A percentile compares a stretch with the other conserved stretches of the same genome.
Evolutionary conservation across 2,329 filamentous ascomycete genomes (phyloP).

Genomic region (Fusarium sp.): DNA sequence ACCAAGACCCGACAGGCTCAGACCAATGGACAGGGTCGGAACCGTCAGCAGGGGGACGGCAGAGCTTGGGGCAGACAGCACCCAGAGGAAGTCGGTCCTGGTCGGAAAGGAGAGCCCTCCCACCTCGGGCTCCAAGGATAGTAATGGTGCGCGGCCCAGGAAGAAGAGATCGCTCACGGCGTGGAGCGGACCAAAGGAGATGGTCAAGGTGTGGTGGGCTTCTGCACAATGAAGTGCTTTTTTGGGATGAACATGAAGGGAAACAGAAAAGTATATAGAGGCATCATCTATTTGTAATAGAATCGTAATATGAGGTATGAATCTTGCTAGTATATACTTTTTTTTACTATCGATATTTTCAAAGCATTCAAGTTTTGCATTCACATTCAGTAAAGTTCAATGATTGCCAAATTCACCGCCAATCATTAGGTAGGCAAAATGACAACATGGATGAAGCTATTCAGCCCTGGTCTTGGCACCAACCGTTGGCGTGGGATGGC

Average conservation of each 20-base stretch:
- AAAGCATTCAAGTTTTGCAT: not conserved
- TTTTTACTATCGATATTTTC: not conserved
- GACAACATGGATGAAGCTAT: not conserved
- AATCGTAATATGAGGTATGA: slow-evolving; percentile 26
- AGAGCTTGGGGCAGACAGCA: slow-evolving; percentile 24
- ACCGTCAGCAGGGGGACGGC: slow-evolving; percentile 36
- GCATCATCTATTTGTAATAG: slow-evolving; percentile 1
- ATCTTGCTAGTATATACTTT: not conserved
- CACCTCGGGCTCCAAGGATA: slow-evolving; percentile 6
- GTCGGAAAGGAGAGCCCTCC: slow-evolving; percentile 25
- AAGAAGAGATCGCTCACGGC: slow-evolving; percentile 31
- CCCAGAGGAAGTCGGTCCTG: slow-evolving; percentile 36
- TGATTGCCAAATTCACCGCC: not conserved
- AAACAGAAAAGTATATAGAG: slow-evolving; percentile 28
- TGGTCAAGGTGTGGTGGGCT: slow-evolving; percentile 44
- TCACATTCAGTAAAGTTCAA: not conserved
- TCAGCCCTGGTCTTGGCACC: not conserved
- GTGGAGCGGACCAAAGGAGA: slow-evolving; percentile 37
- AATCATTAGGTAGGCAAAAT: not conserved
- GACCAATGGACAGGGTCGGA: slow-evolving; percentile 29
- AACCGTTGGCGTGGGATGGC: not conserved
- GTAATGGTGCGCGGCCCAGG: slow-evolving; percentile 6
- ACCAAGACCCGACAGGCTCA: slow-evolving; percentile 20
- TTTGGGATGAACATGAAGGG: not conserved
- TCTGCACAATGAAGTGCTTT: slow-evolving; percentile 2